Percentiles rank a stretch among this genome's conserved stretches.
Evolutionary conservation across 2,329 filamentous ascomycete genomes (phyloP).

Genomic region (Sporothrix phasma): DNA sequence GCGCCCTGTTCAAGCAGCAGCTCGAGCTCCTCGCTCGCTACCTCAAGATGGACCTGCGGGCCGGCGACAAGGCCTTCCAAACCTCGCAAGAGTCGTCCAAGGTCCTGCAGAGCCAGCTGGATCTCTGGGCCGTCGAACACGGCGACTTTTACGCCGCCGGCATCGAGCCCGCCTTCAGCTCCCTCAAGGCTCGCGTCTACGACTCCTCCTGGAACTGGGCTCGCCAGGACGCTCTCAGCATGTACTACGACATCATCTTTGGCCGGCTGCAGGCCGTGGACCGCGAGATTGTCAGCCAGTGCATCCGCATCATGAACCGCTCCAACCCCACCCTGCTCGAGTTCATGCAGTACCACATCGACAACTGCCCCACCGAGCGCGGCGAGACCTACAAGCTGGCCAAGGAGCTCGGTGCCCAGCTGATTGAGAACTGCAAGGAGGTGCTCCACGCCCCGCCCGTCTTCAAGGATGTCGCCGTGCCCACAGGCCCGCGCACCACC

Average conservation of each 20-base stretch:
- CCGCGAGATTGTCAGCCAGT: conserved; percentile 95
- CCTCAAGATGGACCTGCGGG: conserved; percentile 90
- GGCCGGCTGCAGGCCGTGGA: conserved; percentile 87
- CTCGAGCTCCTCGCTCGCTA: conserved; percentile 91
- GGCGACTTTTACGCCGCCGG: conserved; percentile 92
- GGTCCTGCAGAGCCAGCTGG: conserved; percentile 82
- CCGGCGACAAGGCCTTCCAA: conserved; percentile 90
- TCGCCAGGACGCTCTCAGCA: conserved; percentile 88
- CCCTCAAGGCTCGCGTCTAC: conserved; percentile 89
- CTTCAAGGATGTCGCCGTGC: conserved; percentile 91
- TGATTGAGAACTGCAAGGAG: conserved; percentile 96
- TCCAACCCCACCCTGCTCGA: conserved; percentile 92
- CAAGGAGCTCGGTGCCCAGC: conserved; percentile 82
- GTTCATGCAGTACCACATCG: conserved; percentile 99
- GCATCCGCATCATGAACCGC: conserved; percentile 98
- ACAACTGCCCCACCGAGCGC: conserved; percentile 92
- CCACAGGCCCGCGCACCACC: conserved; percentile 86
- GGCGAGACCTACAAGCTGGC: conserved; percentile 98
- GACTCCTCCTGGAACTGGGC: conserved; percentile 99
- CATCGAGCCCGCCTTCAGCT: conserved; percentile 87
- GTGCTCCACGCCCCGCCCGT: conserved; percentile 74
- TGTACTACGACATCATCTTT: conserved; percentile 99
- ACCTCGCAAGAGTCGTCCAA: conserved; percentile 76
- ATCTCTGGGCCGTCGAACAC: conserved; percentile 91
- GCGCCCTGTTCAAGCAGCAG: conserved; percentile 94